Evolutionary conservation across 306 rosid genomes (phyloP).

Genomic region (Arachis stenosperma): DNA sequence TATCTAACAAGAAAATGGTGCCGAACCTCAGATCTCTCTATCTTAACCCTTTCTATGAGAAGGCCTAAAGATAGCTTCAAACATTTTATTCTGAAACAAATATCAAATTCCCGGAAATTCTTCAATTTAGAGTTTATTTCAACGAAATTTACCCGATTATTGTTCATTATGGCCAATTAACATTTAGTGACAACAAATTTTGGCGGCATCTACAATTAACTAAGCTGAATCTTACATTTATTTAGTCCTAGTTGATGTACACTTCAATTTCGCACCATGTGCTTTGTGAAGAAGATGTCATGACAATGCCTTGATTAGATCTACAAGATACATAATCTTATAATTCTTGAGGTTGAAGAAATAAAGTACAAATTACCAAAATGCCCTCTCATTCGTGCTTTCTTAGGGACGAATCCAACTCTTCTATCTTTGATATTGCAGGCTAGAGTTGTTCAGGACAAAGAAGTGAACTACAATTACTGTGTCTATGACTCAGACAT

Average conservation of each 20-base stretch:
- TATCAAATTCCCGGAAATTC: slow-evolving; percentile 8
- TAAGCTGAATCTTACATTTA: not conserved
- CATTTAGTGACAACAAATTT: not conserved
- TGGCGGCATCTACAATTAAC: slow-evolving; percentile 4
- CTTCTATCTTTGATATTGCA: slow-evolving; percentile 41
- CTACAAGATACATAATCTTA: slow-evolving; percentile 9
- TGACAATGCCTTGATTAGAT: not conserved
- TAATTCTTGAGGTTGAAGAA: slow-evolving; percentile 8
- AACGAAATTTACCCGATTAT: not conserved
- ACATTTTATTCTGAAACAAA: not conserved
- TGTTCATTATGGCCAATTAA: slow-evolving; percentile 12
- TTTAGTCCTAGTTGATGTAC: slow-evolving; percentile 21
- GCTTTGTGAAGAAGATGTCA: slow-evolving; percentile 20
- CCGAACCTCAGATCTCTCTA: slow-evolving; percentile 25
- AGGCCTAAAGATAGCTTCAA: not conserved
- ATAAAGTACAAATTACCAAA: not conserved
- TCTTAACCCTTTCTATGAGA: not conserved
- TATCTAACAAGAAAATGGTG: slow-evolving; percentile 23
- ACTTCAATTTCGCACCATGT: not conserved
- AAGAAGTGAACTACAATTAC: slow-evolving; percentile 47
- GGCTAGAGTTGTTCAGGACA: slow-evolving; percentile 63
- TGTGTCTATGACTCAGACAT: slow-evolving; percentile 85
- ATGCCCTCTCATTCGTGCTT: not conserved
- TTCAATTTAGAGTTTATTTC: slow-evolving; percentile 16
- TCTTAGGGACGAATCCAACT: not conserved